Evolutionary conservation across 1,284 basidiomycete genomes (phyloP), one percentile per base, ranked within the genome.

Genomic region (Coniferiporia weirii): DNA sequence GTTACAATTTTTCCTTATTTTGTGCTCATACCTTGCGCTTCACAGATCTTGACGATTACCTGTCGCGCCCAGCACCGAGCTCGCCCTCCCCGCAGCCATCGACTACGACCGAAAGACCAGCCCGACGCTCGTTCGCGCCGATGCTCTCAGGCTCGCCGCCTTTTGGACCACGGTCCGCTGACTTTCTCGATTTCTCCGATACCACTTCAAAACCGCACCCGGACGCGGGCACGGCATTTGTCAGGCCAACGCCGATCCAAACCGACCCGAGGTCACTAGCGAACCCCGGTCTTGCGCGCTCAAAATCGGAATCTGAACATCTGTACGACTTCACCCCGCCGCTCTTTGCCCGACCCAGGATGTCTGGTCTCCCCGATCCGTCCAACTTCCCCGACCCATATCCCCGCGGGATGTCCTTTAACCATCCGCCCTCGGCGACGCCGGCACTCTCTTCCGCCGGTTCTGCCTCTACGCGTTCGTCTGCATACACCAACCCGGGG

Each of bases 381-480:
- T 76, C 80, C 3, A 83, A 81, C 54, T 87, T 82, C 54, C 79
- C 79, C 1, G 79, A 81, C 61, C 79, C 78, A 7, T 80, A 72
- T 63, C 73, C 71, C 8, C 69, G 73, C 0, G 73, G 73, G 35
- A 49, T 64, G 13, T 68, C 70, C 0, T 71, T 66, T 45, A 73
- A 75, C 51, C 72, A 76, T 61, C 70, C 75, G 5, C 72, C 74
- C n/a, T 75, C 74, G 4, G 70, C 73, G 40, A 76, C 76, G 45
- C 82, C 82, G 4, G 74, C 82, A 19, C 80, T 88, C 54, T 89
- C 87, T 3, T 85, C 84, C 3, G 79, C 80, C 45, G 80, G 80
- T 54, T 87, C 84, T 44, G 76, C 79, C 1, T 90, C 87, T 3
- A 83, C 87, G 6, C 81, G 88, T 59, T 90, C 89, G 2, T 89